Conservation (phyloP, 2,329 filamentous ascomycete species). For the Pezicula radicicola region DNA sequence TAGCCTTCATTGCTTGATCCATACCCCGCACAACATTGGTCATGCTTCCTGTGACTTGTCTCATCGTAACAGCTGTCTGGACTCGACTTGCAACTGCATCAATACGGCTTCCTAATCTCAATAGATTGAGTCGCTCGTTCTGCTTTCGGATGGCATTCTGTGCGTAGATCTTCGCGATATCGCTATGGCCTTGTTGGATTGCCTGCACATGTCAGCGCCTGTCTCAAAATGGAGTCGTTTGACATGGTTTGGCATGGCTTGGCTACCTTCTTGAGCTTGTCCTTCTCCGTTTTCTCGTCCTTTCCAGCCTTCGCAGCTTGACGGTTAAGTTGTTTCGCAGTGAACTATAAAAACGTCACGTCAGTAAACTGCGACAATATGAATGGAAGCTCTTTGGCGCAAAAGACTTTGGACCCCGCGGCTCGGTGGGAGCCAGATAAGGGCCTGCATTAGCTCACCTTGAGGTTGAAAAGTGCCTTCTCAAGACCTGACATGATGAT, state of each 20-base stretch:
- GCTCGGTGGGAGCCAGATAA: conserved; percentile 8
- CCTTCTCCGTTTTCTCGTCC: conserved; percentile 57
- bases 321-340: conserved; percentile 59
- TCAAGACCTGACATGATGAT: conserved; percentile 56
- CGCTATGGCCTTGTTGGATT: conserved; percentile 55
- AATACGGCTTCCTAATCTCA: conserved; percentile 53
- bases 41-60: conserved; percentile 58
- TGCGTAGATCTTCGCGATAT: conserved; percentile 62
- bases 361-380: conserved; percentile 6
- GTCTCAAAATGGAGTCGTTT: neutral
- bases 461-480: conserved; percentile 60
- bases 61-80: conserved; percentile 63
- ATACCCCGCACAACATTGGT: conserved; percentile 59
- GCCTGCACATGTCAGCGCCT: conserved; percentile 35
- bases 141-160: conserved; percentile 62
- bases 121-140: conserved; percentile 58
- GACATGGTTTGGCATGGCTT: too few relatives aligned
- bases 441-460: conserved; percentile 35
- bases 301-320: conserved; percentile 60
- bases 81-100: conserved; percentile 57
- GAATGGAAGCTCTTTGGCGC: neutral
- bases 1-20: conserved; percentile 60
- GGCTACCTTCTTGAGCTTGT: conserved; percentile 56
- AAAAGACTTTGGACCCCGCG: neutral
- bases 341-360: conserved; percentile 43